Conservation (phyloP, 192 early-diverging fungal species). For the Coemansia sp. region DNA sequence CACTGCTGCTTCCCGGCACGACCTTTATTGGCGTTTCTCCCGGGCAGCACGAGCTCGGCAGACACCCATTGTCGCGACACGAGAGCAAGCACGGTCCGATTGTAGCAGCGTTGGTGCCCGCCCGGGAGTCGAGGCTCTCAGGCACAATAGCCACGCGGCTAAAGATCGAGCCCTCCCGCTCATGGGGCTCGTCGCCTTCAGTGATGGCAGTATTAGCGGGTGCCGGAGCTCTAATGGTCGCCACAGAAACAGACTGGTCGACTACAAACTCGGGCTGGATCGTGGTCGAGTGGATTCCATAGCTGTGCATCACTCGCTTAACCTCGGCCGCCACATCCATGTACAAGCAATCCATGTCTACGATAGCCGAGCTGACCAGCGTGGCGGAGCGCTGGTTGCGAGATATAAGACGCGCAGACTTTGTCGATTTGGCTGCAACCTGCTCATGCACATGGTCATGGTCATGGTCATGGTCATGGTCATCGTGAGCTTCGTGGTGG, state of each 20-base stretch:
- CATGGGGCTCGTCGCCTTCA: background rate
- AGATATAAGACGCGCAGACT: constrained; percentile 29
- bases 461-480: constrained; percentile 9
- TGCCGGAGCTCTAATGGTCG: constrained; percentile 8
- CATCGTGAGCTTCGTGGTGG: constrained; percentile 1
- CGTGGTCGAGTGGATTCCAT: constrained; percentile 85
- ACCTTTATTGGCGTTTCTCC: constrained; percentile 48
- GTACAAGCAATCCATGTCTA: constrained; percentile 60
- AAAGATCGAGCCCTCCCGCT: constrained; percentile 25
- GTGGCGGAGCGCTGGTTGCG: constrained; percentile 18
- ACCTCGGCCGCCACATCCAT: constrained; percentile 69
- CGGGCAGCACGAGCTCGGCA: constrained; percentile 50
- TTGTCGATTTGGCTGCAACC: constrained; percentile 1
- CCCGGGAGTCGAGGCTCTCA: constrained; percentile 7
- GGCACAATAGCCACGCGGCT: constrained; percentile 42
- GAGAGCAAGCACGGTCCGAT: constrained; percentile 47
- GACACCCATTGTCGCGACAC: constrained; percentile 31
- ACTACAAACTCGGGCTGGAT: constrained; percentile 88
- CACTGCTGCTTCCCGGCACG: constrained; percentile 17
- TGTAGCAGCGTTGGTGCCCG: constrained; percentile 22
- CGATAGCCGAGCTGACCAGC: constrained; percentile 13
- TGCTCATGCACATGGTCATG: background rate
- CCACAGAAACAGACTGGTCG: constrained; percentile 38
- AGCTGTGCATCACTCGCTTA: constrained; percentile 72
- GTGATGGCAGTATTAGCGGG: background rate